A percentile compares a stretch with the other conserved stretches of the same genome.
Conservation (phyloP, 2,329 filamentous ascomycete genomes). For the Aspergillaceae sp. region DNA sequence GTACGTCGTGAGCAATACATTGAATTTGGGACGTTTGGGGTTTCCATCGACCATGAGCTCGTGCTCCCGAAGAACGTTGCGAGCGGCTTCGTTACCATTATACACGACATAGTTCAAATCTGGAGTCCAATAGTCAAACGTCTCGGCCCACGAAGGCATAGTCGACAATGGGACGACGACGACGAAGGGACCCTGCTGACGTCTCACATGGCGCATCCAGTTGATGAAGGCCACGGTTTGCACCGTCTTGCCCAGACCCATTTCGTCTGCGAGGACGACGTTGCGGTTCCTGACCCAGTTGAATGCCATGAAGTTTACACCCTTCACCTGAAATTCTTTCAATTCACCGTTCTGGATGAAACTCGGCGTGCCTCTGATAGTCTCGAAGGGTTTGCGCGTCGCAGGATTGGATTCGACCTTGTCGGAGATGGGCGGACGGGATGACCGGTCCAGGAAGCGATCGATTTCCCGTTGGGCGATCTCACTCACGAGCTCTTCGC, state of each 20-base stretch:
- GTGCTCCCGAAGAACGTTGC: slow-evolving; percentile 79
- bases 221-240: slow-evolving; percentile 96
- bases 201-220: slow-evolving; percentile 84
- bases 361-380: slow-evolving; percentile 70
- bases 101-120: slow-evolving; percentile 97
- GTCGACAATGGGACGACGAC: slow-evolving; percentile 96
- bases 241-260: slow-evolving; percentile 97
- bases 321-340: slow-evolving; percentile 85
- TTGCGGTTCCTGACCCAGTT: slow-evolving; percentile 94
- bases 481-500: slow-evolving; percentile 61
- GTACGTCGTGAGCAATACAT: slow-evolving; percentile 94
- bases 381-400: slow-evolving; percentile 63
- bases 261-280: slow-evolving; percentile 95
- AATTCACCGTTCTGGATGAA: slow-evolving; percentile 81
- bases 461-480: slow-evolving; percentile 86
- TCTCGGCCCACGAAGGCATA: slow-evolving; percentile 96
- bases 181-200: slow-evolving; percentile 88
- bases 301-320: slow-evolving; percentile 88
- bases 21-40: slow-evolving; percentile 83
- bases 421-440: slow-evolving; percentile 72
- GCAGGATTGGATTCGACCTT: slow-evolving; percentile 64
- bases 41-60: slow-evolving; percentile 84
- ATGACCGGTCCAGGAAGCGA: slow-evolving; percentile 74
- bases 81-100: slow-evolving; percentile 77
- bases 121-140: slow-evolving; percentile 91